Evolutionary conservation across 345 rosid species (phyloP).

Genomic region (Reutealis trisperma): DNA sequence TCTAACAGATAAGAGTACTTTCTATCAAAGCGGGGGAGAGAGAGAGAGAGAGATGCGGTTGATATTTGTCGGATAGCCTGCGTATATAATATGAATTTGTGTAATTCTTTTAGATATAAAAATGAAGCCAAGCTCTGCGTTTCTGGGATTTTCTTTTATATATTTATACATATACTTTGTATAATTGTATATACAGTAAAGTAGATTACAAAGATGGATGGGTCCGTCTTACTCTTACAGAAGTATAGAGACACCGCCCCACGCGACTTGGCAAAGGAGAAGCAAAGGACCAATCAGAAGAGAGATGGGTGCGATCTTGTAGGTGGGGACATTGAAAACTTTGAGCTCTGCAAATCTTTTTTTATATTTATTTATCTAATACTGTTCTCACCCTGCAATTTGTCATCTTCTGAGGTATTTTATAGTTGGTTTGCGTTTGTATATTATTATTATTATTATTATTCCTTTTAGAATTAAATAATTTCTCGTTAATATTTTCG

Average conservation of each 20-base stretch:
- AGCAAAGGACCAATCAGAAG: constrained; percentile 31
- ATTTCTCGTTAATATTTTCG: no score
- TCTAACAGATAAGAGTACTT: no score
- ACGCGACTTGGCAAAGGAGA: constrained; percentile 16
- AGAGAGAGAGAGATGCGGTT: neutral
- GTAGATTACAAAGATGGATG: neutral
- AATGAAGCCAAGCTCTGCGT: no score
- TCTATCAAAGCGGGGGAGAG: neutral
- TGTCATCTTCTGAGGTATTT: constrained; percentile 6
- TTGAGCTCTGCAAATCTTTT: neutral
- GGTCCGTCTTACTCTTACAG: neutral
- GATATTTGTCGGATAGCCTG: neutral
- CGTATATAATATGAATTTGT: neutral
- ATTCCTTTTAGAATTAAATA: no score
- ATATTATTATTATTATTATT: no score
- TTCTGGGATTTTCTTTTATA: neutral
- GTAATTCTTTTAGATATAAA: no score
- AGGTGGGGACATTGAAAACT: constrained; percentile 37
- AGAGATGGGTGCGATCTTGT: constrained; percentile 21
- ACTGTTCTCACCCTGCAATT: constrained; percentile 11
- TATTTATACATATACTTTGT: neutral
- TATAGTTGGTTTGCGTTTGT: no score
- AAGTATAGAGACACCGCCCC: constrained; percentile 25
- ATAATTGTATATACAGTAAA: neutral
- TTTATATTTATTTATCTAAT: no score